Conservation (phyloP, 441 rosid genomes). For the Omphalea diandra region DNA sequence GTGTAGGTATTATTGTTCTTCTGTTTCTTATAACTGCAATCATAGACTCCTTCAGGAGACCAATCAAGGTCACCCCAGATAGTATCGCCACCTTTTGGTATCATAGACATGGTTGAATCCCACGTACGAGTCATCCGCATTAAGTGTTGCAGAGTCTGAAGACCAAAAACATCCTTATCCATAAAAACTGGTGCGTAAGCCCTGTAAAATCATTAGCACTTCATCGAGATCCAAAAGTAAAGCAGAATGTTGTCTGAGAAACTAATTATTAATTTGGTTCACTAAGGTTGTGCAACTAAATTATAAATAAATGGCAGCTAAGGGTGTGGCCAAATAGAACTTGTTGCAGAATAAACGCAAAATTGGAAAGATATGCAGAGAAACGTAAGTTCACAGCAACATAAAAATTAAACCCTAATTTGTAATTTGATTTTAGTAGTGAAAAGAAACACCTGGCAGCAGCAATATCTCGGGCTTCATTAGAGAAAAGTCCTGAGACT, state of each 20-base stretch:
- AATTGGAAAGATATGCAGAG: background rate
- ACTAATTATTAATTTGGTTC: no score
- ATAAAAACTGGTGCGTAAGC: constrained; percentile 86
- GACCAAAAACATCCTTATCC: constrained; percentile 68
- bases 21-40: constrained; percentile 32
- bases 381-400: background rate
- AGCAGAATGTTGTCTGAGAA: background rate
- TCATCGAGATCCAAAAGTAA: background rate
- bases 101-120: constrained; percentile 98
- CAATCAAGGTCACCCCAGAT: constrained; percentile 95
- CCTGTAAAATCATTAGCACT: constrained; percentile 45
- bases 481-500: constrained; percentile 79
- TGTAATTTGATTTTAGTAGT: background rate
- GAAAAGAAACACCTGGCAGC: constrained; percentile 65
- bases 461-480: constrained; percentile 93
- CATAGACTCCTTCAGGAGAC: constrained; percentile 80
- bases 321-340: background rate
- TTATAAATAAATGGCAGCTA: background rate
- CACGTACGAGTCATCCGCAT: constrained; percentile 89
- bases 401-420: background rate
- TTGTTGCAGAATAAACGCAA: background rate
- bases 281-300: background rate
- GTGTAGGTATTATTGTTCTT: constrained; percentile 24
- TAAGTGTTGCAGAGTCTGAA: constrained; percentile 77
- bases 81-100: constrained; percentile 93